These are phyloP conservation scores for Stereocaulon alpinum DNA, from an alignment of 495 filamentous ascomycete genomes.

Conservation along the genomic window DNA sequence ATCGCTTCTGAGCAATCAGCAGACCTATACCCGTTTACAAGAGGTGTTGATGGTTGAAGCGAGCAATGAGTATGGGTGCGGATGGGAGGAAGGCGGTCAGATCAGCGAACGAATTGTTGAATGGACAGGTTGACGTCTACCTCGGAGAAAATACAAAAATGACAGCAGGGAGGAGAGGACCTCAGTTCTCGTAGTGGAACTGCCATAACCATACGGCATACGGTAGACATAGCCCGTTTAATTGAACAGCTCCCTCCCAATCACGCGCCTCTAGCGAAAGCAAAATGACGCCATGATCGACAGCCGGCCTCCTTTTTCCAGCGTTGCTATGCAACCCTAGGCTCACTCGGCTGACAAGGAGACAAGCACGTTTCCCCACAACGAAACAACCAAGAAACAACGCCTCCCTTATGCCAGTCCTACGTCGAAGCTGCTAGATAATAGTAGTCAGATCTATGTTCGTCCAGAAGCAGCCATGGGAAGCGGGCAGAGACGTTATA, in stretches of 20 bases:
- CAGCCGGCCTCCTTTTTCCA: background rate
- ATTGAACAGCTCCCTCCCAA: background rate
- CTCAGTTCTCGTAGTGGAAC: background rate
- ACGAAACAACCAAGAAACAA: background rate
- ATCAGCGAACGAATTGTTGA: background rate
- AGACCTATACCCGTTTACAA: background rate
- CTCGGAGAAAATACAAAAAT: background rate
- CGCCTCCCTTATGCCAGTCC: no score
- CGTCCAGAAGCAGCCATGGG: no score
- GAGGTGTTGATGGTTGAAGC: background rate
- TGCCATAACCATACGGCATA: background rate
- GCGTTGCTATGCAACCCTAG: background rate
- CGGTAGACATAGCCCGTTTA: background rate
- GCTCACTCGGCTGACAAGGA: background rate
- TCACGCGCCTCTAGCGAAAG: background rate
- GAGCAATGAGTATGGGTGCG: background rate
- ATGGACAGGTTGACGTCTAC: background rate
- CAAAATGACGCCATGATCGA: slow-evolving; percentile 2
- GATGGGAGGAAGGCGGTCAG: background rate
- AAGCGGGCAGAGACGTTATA: no score
- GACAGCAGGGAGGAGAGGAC: background rate
- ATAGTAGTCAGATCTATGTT: no score
- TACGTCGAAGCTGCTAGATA: no score
- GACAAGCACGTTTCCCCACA: background rate
- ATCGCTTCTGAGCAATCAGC: background rate